Conservation (phyloP, 768 basidiomycete genomes). For the Podaxis carcinomalis region DNA sequence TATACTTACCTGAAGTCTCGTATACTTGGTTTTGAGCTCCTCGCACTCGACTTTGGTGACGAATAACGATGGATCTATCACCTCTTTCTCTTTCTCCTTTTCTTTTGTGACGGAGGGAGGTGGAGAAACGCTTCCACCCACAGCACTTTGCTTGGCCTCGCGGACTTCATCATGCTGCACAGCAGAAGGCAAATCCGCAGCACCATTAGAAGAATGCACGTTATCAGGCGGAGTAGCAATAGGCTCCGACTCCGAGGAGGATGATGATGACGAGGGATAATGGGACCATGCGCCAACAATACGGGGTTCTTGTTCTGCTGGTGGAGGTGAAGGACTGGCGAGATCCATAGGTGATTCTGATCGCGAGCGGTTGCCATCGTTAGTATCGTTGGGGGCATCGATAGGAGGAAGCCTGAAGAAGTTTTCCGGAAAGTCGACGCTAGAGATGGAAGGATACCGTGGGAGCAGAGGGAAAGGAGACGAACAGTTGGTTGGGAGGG, state of each 20-base stretch:
- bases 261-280: slow-evolving; percentile 25
- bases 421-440: not conserved
- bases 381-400: not conserved
- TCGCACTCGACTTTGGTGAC: slow-evolving; percentile 5
- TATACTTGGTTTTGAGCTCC: slow-evolving; percentile 10
- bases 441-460: slow-evolving; percentile 1
- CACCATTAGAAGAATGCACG: not conserved
- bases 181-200: not conserved
- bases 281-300: slow-evolving; percentile 41
- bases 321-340: slow-evolving; percentile 32
- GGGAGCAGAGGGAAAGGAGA: slow-evolving; percentile 6
- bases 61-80: slow-evolving; percentile 10
- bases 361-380: slow-evolving; percentile 23
- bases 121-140: not conserved
- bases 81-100: slow-evolving; percentile 11
- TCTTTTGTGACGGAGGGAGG: not conserved
- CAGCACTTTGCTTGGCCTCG: not conserved
- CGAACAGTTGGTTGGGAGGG: slow-evolving; percentile 2
- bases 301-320: slow-evolving; percentile 27
- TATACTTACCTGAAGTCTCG: slow-evolving; percentile 18
- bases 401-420: slow-evolving; percentile 2
- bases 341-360: slow-evolving; percentile 49
- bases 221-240: not conserved
- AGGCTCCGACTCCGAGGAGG: slow-evolving; percentile 16
- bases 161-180: not conserved